Percentiles rank a stretch among this genome's conserved stretches.
Evolutionary conservation across 2,329 filamentous ascomycete species (phyloP).

Genomic region (Reticulascus tulasneorum): DNA sequence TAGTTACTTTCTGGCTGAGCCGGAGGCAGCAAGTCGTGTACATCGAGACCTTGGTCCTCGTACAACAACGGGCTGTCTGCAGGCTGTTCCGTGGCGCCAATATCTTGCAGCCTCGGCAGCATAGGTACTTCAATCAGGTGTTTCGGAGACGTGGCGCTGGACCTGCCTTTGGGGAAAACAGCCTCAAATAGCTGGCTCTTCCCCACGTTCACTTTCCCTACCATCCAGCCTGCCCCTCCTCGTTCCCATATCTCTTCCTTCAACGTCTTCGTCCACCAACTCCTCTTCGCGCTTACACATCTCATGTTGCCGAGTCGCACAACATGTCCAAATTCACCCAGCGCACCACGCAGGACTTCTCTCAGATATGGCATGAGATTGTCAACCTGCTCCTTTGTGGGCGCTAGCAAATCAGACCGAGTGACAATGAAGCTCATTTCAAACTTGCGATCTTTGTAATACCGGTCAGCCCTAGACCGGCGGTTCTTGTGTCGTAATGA

Average conservation of each 20-base stretch:
- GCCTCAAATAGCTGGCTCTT: slow-evolving; percentile 89
- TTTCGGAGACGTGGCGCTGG: slow-evolving; percentile 4
- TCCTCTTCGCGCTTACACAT: slow-evolving; percentile 79
- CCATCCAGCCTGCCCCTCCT: slow-evolving; percentile 88
- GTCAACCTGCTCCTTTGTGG: slow-evolving; percentile 80
- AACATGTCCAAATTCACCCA: slow-evolving; percentile 63
- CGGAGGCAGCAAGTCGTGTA: slow-evolving; percentile 67
- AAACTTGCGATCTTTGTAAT: slow-evolving; percentile 61
- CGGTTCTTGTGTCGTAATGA: slow-evolving; percentile 77
- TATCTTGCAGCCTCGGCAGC: slow-evolving; percentile 11
- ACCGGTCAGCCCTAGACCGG: slow-evolving; percentile 65
- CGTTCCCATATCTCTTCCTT: slow-evolving; percentile 82
- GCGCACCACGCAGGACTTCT: slow-evolving; percentile 69
- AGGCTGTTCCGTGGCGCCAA: slow-evolving; percentile 15
- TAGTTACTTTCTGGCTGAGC: slow-evolving; percentile 68
- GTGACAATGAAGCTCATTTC: slow-evolving; percentile 91
- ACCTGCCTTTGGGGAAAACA: slow-evolving; percentile 73
- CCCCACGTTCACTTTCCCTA: slow-evolving; percentile 97
- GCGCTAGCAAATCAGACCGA: slow-evolving; percentile 78
- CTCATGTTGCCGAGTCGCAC: slow-evolving; percentile 84
- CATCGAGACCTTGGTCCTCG: too few relatives aligned
- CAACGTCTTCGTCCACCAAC: slow-evolving; percentile 86
- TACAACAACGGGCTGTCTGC: too few relatives aligned
- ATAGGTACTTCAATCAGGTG: slow-evolving; percentile 10
- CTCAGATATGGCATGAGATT: slow-evolving; percentile 79